Percentiles rank a stretch among this genome's conserved stretches.
Conservation (phyloP, 176 grass and related monocot species). For the Paspalum vaginatum region DNA sequence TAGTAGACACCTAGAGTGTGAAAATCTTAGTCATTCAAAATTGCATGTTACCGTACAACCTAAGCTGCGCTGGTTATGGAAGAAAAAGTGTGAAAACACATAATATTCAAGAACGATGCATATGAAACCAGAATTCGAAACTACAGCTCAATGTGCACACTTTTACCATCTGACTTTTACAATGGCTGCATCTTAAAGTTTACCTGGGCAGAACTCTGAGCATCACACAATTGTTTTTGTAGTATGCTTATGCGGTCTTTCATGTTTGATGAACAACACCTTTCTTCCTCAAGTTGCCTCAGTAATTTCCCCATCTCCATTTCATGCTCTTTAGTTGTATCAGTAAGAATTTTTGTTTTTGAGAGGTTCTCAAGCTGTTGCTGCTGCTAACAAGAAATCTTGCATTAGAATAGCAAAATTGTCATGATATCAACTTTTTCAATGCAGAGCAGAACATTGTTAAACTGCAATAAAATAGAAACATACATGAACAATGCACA, state of each 20-base stretch:
- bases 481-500: conserved; percentile 15
- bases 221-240: conserved; percentile 55
- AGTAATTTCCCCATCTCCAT: conserved; percentile 61
- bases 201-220: conserved; percentile 67
- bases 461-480: conserved; percentile 3
- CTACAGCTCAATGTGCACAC: neutral
- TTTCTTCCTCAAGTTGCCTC: conserved; percentile 73
- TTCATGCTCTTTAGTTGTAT: conserved; percentile 61
- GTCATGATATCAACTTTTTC: conserved; percentile 20
- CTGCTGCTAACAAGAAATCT: conserved; percentile 72
- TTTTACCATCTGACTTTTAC: neutral
- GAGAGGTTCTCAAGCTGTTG: conserved; percentile 70
- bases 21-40: neutral
- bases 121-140: conserved; percentile 18
- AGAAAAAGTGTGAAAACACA: neutral
- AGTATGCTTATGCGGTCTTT: conserved; percentile 48
- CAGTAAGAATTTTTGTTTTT: conserved; percentile 57
- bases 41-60: neutral
- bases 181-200: conserved; percentile 26
- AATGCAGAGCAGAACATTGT: neutral
- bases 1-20: neutral
- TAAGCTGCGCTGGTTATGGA: neutral
- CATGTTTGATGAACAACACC: conserved; percentile 45
- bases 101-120: conserved; percentile 17
- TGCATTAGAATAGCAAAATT: conserved; percentile 21